Evolutionary conservation across 768 basidiomycete species (phyloP).

Genomic region (Suillus occidentalis): DNA sequence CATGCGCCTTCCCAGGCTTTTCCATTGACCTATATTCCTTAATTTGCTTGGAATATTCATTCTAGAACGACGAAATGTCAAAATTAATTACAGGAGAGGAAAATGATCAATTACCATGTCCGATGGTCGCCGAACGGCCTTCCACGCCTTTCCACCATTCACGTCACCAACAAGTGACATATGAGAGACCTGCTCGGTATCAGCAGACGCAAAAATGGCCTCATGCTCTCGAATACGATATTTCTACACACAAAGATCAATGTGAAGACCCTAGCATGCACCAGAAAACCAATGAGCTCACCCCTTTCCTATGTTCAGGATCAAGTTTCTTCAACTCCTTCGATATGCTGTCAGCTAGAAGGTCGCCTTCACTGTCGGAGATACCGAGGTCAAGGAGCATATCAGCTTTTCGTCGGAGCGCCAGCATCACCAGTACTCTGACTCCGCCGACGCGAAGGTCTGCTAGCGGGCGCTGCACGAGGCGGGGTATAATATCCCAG

Average conservation of each 20-base stretch:
- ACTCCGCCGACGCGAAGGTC: constrained; percentile 66
- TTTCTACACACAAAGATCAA: constrained; percentile 44
- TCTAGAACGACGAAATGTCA: constrained; percentile 45
- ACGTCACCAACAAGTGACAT: constrained; percentile 77
- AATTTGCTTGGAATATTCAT: constrained; percentile 92
- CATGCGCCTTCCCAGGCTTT: constrained; percentile 76
- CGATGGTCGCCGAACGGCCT: constrained; percentile 82
- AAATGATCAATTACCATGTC: constrained; percentile 71
- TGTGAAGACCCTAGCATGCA: constrained; percentile 10
- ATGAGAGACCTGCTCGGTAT: constrained; percentile 70
- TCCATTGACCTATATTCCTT: constrained; percentile 77
- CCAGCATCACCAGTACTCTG: constrained; percentile 79
- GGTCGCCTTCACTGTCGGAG: constrained; percentile 49
- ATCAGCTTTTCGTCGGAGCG: constrained; percentile 34
- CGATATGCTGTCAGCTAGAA: constrained; percentile 68
- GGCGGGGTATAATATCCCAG: constrained; percentile 36
- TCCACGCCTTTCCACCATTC: constrained; percentile 81
- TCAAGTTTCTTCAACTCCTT: constrained; percentile 66
- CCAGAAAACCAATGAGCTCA: constrained; percentile 13
- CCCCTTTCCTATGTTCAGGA: constrained; percentile 29
- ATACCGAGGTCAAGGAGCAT: constrained; percentile 37
- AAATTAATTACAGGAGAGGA: neutral
- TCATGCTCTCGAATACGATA: constrained; percentile 83
- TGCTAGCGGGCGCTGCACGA: constrained; percentile 33
- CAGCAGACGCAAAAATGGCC: constrained; percentile 81